Evolutionary conservation across 2,329 filamentous ascomycete genomes (phyloP), one percentile per base, ranked within the genome.

Genomic region (Pezicula radicicola): DNA sequence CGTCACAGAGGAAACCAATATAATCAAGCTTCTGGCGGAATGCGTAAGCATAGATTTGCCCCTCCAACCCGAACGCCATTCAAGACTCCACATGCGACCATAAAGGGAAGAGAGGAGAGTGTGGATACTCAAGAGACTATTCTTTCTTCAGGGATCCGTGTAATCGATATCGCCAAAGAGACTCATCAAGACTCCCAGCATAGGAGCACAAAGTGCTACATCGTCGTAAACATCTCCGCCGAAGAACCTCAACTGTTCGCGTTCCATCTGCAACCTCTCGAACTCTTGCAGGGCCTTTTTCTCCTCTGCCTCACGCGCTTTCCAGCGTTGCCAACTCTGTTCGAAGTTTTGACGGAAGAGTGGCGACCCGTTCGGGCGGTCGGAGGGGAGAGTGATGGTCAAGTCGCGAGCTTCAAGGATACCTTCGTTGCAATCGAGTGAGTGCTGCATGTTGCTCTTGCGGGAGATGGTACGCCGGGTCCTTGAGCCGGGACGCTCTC

Each of bases 161-260:
- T 66, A 66, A 58, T 66, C 64, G 52, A 66, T 62, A 46, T 63
- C 64, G 19, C 64, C 64, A 50, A 66, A 66, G 40, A 66, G 61
- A 44, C 52, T 54, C 36, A 63, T 52, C 36, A 68, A 58, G n/a
- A 68, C 66, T 28, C 55, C 55, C 41, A 64, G 55, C 65, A 68
- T 67, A 40, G 55, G 53, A 36, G 53, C 55, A 56, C 58, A 64
- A 57, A 66, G 60, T 65, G 63, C 64, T 56, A 65, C 60, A 28
- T 52, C 53, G 52, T 64, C 62, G 53, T 65, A 60, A 16, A 59
- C 48, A 44, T 65, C 63, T 21, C 61, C 64, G n/a, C 64, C 64
- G 47, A 64, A 68, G 42, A 66, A 46, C 49, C 52, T 52, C 25
- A 52, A 51, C 53, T 65, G 59, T 42, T 65, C 62, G n/a, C 54